Base-by-base conservation (phyloP, 345 rosid species). In the Euphorbia peplus region DNA sequence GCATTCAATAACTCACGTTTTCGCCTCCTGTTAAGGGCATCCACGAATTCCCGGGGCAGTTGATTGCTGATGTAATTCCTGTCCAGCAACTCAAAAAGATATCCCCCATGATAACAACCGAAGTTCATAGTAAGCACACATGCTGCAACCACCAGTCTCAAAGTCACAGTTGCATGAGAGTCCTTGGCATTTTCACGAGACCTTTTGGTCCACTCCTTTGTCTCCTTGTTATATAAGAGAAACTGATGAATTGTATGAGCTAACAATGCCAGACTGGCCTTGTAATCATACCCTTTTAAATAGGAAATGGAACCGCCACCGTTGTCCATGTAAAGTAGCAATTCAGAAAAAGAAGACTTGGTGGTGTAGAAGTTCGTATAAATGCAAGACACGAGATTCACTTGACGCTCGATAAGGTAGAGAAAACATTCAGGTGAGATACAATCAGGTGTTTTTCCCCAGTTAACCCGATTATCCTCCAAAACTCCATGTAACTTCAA, bases 401-500 rank as follows among this genome's bases (percentile, higher is more conserved):
- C 50, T 50, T 67, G 74, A 10, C 83, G 82, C 64, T 83, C 89
- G 16, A 83, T 13, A 25, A 85, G 85, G 70, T 81, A 85, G 28
- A 81, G 28, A 69, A 83, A 81, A 58, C 87, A 83, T 22, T 14
- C 60, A 1, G 82, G 89, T 30, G 87, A 72, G 8, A 85, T 77
- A 47, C 71, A 79, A 73, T 75, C 71, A 12, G 7, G 0, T 3
- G 37, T 6, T 6, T 1, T 64, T 39, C 73, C 70, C 85, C 85
- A 79, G 62, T 81, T 69, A 42, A 57, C 78, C 0, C 60, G 83
- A 22, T 81, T 62, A 28, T 75, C 83, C 21, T 0, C 16, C 28
- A 85, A 35, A 25, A 84, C 87, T 70, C 15, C 47, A 63, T 75
- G 74, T 48, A 83, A 74, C 22, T 57, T 67, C 53, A 7, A 26